These are phyloP conservation scores for Rubia yunnanensis DNA, from an alignment of 257 asterid species.

Conservation along the genomic window DNA sequence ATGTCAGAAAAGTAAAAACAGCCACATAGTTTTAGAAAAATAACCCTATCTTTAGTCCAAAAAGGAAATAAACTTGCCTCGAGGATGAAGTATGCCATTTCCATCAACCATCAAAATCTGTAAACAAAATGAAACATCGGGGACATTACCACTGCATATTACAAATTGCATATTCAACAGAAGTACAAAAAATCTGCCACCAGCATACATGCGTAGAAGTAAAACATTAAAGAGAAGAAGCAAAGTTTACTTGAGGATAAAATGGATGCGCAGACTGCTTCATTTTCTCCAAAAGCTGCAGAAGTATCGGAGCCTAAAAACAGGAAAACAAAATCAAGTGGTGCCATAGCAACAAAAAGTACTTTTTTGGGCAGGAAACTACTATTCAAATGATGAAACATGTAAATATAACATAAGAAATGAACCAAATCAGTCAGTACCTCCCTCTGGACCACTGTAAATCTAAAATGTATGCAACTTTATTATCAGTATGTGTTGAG, in stretches of 20 bases:
- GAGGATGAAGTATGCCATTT: constrained; percentile 91
- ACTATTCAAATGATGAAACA: background rate
- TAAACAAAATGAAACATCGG: background rate
- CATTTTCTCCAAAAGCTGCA: constrained; percentile 67
- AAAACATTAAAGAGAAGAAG: background rate
- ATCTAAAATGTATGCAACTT: no score
- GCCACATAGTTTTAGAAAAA: background rate
- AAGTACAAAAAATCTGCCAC: background rate
- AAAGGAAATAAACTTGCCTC: constrained; percentile 48
- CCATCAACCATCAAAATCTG: constrained; percentile 95
- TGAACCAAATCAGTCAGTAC: background rate
- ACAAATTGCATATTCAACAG: background rate
- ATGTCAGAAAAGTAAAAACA: background rate
- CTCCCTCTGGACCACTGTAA: background rate
- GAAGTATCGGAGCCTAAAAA: constrained; percentile 64
- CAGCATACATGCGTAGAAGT: background rate
- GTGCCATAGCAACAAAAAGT: background rate
- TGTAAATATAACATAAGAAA: background rate
- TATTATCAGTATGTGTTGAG: background rate
- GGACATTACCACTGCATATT: background rate
- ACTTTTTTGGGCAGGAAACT: background rate
- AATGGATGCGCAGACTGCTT: constrained; percentile 33
- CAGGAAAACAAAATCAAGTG: constrained; percentile 5
- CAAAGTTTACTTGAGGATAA: constrained; percentile 62
- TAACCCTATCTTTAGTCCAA: background rate